Evolutionary conservation across 371 early-diverging fungal genomes (phyloP).

Genomic region (Dinochytrium kinnereticum): DNA sequence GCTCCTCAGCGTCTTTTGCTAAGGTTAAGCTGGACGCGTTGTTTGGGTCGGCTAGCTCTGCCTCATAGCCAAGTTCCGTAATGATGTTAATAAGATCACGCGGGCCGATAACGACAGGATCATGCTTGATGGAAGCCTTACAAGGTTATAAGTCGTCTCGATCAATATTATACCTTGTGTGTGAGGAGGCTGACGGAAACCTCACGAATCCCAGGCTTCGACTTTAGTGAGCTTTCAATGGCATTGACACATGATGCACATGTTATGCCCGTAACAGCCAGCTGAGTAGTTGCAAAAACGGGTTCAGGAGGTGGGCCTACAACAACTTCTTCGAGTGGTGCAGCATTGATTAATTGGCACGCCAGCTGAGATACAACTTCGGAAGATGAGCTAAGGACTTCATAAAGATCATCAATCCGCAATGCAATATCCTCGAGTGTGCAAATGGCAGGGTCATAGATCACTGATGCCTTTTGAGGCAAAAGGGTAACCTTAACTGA

Average conservation of each 20-base stretch:
- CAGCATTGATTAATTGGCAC: neutral
- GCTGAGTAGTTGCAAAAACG: conserved; percentile 46
- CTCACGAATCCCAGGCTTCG: conserved; percentile 65
- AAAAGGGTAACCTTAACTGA: conserved; percentile 33
- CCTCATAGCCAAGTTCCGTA: conserved; percentile 81
- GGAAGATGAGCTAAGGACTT: conserved; percentile 29
- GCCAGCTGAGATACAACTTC: neutral
- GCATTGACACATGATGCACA: conserved; percentile 67
- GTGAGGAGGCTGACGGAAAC: conserved; percentile 78
- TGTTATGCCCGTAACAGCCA: conserved; percentile 66
- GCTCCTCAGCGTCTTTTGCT: conserved; percentile 75
- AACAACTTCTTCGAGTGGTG: conserved; percentile 8
- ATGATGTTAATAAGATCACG: conserved; percentile 77
- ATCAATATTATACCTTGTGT: conserved; percentile 48
- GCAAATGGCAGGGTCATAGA: conserved; percentile 30
- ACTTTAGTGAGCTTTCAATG: conserved; percentile 71
- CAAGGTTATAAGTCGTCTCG: neutral
- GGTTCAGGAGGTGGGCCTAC: conserved; percentile 27
- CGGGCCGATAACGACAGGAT: conserved; percentile 66
- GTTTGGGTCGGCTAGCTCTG: conserved; percentile 68
- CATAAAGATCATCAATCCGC: conserved; percentile 65
- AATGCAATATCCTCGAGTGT: conserved; percentile 47
- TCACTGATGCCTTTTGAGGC: conserved; percentile 41
- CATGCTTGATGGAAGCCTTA: conserved; percentile 62
- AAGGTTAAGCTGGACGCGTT: conserved; percentile 74